Evolutionary conservation across 257 asterid species (phyloP), one percentile per base, ranked within the genome.

Genomic region (Ehretia macrophylla): DNA sequence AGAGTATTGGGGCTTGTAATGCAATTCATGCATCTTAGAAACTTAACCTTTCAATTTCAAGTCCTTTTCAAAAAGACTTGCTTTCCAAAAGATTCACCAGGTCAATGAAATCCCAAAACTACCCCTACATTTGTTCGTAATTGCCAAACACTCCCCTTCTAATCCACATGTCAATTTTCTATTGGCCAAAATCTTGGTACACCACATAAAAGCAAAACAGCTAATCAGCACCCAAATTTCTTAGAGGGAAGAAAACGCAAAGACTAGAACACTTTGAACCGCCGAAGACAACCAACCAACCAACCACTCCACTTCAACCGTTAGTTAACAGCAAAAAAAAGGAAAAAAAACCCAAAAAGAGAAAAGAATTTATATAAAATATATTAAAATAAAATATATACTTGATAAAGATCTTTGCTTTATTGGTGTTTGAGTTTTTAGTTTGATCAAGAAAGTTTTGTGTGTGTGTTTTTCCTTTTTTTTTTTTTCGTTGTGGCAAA

Each of bases 251-350:
- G 79, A 71, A 81, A 51, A 51, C 56, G 51, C 58, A 56, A 75
- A 58, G 87, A 79, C 81, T 68, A 58, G 77, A 68, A 76, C 68
- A 51, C 23, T 27, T 67, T 78, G 86, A 85, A 79, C 93, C 76
- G 84, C 90, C 85, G 79, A 81, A 68, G 89, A 83, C 89, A 69
- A 48, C 18, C 53, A 16, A 48, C 18, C 53, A 16, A 48, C 84
- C 62, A 83, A 61, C 87, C 79, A 1, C 18, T 17, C 18, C 21
- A 19, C 56, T 50, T 50, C 55, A 87, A 88, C 96, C 81, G 95
- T 85, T 70, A 77, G 64, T 66, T 82, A 83, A 81, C 88, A 84
- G 94, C 91, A 50, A 58, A 44, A 23, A 32, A 14, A 54, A 23
- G 13, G 14, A 40, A 18, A 32, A 10, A 14, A 20, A 19, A 23